phyloP scores from a whole-genome alignment of 345 rosid genomes.

The Cardamine chenopodiifolia region DNA sequence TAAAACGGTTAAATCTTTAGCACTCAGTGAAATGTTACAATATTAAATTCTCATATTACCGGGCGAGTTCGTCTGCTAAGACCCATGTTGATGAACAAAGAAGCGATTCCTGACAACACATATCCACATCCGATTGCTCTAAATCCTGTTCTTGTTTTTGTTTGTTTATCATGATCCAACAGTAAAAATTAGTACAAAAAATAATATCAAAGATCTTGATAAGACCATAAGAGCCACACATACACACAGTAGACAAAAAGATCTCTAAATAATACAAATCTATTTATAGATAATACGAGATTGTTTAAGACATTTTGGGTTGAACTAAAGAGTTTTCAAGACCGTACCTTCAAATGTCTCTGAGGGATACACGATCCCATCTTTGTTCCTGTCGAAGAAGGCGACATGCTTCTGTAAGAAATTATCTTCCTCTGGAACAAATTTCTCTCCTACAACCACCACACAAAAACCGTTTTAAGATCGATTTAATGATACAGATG shows the following conservation, averaged over 20 bases:
- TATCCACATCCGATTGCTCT: conserved; percentile 65
- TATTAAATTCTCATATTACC: conserved; percentile 39
- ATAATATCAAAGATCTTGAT: neutral
- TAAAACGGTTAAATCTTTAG: no score
- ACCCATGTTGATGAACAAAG: conserved; percentile 54
- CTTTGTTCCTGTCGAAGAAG: conserved; percentile 79
- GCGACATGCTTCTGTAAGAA: conserved; percentile 75
- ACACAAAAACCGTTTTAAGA: neutral
- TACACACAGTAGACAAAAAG: neutral
- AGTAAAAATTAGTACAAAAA: neutral
- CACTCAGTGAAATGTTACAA: no score
- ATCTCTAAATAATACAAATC: neutral
- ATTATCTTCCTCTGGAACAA: conserved; percentile 47
- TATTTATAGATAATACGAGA: neutral
- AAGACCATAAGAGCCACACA: conserved; percentile 20
- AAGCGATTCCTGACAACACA: conserved; percentile 42
- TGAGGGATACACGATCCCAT: conserved; percentile 76
- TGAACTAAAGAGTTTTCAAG: neutral
- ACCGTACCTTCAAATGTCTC: conserved; percentile 71
- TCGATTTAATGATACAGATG: neutral
- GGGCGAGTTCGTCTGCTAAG: conserved; percentile 71
- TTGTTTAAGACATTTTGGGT: conserved; percentile 11
- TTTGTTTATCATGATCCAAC: neutral
- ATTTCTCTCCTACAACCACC: conserved; percentile 21
- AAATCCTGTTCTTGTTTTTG: conserved; percentile 51